A percentile compares a stretch with the other conserved stretches of the same genome.
These are phyloP conservation scores for Candida gorgasii DNA, from an alignment of 805 yeast genomes.

Conservation along the genomic window DNA sequence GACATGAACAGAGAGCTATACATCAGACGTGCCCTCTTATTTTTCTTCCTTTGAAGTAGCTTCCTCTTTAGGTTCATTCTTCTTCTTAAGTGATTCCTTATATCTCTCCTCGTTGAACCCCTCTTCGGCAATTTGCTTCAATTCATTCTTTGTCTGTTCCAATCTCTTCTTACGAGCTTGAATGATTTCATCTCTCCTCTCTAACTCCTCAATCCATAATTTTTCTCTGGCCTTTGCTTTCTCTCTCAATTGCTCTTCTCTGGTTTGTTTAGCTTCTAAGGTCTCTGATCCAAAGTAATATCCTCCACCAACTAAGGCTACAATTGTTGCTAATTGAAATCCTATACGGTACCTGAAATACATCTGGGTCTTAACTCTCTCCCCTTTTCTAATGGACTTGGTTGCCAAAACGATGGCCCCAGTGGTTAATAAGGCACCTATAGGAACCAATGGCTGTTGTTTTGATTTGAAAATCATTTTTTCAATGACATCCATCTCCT, in stretches of 20 bases:
- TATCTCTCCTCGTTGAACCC: slow-evolving; percentile 32
- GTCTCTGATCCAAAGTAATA: slow-evolving; percentile 58
- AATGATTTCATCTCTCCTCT: slow-evolving; percentile 76
- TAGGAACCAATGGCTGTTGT: slow-evolving; percentile 87
- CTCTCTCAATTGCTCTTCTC: slow-evolving; percentile 66
- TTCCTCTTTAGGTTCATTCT: background rate
- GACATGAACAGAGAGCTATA: too few species aligned
- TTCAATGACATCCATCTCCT: slow-evolving; percentile 48
- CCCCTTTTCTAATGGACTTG: slow-evolving; percentile 69
- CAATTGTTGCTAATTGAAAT: slow-evolving; percentile 79
- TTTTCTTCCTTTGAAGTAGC: too few species aligned
- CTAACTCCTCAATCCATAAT: slow-evolving; percentile 88
- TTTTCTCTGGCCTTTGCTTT: slow-evolving; percentile 84
- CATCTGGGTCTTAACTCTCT: slow-evolving; percentile 72
- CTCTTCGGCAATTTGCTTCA: slow-evolving; percentile 32
- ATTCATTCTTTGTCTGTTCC: slow-evolving; percentile 54
- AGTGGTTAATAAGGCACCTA: slow-evolving; percentile 76
- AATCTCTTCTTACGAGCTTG: slow-evolving; percentile 69
- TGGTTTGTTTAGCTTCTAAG: slow-evolving; percentile 45
- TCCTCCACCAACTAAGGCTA: slow-evolving; percentile 82
- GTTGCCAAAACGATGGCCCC: slow-evolving; percentile 83
- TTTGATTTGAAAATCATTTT: slow-evolving; percentile 63
- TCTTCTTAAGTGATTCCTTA: slow-evolving; percentile 11
- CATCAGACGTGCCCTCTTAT: too few species aligned
- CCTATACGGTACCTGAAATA: slow-evolving; percentile 91